Base-by-base conservation (phyloP, 148 eudicot genomes). In the Bassia scoparia region DNA sequence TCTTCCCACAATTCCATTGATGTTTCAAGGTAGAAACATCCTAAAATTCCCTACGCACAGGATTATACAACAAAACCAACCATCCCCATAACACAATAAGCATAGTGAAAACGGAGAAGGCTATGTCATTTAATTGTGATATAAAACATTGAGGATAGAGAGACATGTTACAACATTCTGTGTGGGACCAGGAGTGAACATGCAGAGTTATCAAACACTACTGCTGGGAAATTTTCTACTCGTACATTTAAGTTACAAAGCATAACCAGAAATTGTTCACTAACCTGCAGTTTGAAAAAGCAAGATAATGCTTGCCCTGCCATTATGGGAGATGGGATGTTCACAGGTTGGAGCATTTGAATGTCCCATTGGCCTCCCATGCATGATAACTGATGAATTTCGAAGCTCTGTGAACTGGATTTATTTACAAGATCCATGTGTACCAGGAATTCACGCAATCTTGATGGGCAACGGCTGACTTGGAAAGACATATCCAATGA, bases 271-370 rank as follows among this genome's bases (percentile, higher is more conserved):
- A 34, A 58, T 30, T 21, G 34, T 24, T 74, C 72, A 79, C 91
- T 76, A 76, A 95, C 99, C 99, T 95, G 89, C 48, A 95, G 87
- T 84, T 84, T 95, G 72, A 92, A 84, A 81, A 91, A 95, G 78
- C 89, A 92, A 72, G 99, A 87, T 46, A 91, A 77, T 74, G 93
- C 85, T 74, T 95, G 97, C 71, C 99, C 99, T 65, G 94, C 87
- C 79, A 75, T 83, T 68, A 95, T 73, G 56, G 82, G 86, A 43
- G 85, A 83, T 30, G 93, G 91, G 67, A 85, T 59, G 56, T 84
- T 87, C 50, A 84, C 69, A 56, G 97, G 90, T 79, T 87, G 88
- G 61, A 89, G 90, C 81, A 95, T 83, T 46, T 84, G 83, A 72
- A 95, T 81, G 55, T 87, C 82, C 97, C 93, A 87, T 58, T 86